A percentile compares a stretch with the other conserved stretches of the same genome.
phyloP scores from a whole-genome alignment of 202 grass and related monocot genomes.

The Panicum virgatum region DNA sequence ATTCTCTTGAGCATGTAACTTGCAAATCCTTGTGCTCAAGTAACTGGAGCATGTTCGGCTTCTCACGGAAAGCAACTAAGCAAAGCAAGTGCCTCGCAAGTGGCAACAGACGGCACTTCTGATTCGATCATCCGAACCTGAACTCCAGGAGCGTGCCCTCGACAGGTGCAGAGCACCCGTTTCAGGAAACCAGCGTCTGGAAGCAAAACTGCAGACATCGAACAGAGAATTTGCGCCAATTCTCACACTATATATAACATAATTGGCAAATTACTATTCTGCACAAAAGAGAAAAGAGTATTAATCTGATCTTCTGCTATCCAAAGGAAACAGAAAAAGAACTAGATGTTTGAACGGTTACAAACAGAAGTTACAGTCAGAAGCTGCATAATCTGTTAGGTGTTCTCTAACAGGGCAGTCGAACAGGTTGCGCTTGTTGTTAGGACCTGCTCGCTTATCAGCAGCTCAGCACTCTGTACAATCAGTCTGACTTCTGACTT shows the following conservation, averaged over 20 bases:
- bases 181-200: not conserved
- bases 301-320: conserved; percentile 18
- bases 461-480: conserved; percentile 44
- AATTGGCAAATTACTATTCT: not conserved
- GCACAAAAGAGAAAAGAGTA: not conserved
- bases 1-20: not conserved
- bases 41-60: not conserved
- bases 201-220: not conserved
- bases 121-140: not conserved
- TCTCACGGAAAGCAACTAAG: not conserved
- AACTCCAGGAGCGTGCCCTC: not conserved
- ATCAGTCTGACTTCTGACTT: no score
- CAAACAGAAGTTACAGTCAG: conserved; percentile 42
- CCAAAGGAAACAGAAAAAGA: not conserved
- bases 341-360: not conserved
- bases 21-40: not conserved
- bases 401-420: conserved; percentile 17
- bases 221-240: not conserved
- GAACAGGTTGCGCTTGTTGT: not conserved
- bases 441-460: not conserved
- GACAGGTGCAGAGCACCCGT: not conserved
- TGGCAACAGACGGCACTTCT: not conserved
- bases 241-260: not conserved
- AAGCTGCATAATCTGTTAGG: conserved; percentile 36
- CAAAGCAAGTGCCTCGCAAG: no score